These are phyloP conservation scores for Kwoniella botswanensis DNA, from an alignment of 768 basidiomycete species.

Conservation along the genomic window DNA sequence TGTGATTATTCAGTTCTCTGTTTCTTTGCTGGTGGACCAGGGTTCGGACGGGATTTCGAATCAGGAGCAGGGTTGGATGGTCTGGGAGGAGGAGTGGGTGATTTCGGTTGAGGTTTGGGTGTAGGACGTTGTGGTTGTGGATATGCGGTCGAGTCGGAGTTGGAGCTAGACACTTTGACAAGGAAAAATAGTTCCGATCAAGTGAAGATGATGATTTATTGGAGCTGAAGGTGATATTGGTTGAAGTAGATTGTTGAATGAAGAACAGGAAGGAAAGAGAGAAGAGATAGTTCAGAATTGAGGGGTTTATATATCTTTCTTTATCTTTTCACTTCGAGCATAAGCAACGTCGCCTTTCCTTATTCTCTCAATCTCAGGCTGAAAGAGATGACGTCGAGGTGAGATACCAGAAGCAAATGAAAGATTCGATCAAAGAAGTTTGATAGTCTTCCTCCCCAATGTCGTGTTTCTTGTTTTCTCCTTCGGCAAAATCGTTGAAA, in stretches of 20 bases:
- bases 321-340: neutral
- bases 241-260: neutral
- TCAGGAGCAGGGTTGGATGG: neutral
- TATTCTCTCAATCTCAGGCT: neutral
- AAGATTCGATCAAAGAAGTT: neutral
- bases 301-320: neutral
- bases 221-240: too few species aligned
- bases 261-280: neutral
- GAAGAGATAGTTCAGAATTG: neutral
- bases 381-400: neutral
- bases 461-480: neutral
- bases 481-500: too few species aligned
- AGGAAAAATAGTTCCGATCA: neutral
- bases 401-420: neutral
- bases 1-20: neutral
- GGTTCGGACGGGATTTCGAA: neutral
- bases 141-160: neutral
- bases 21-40: neutral
- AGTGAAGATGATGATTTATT: neutral
- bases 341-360: neutral
- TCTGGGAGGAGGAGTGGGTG: neutral
- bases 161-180: neutral
- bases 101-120: neutral
- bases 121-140: neutral
- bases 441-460: neutral